Evolutionary conservation across 208 protist species (phyloP).

Genomic region (Trichomonas vaginalis): DNA sequence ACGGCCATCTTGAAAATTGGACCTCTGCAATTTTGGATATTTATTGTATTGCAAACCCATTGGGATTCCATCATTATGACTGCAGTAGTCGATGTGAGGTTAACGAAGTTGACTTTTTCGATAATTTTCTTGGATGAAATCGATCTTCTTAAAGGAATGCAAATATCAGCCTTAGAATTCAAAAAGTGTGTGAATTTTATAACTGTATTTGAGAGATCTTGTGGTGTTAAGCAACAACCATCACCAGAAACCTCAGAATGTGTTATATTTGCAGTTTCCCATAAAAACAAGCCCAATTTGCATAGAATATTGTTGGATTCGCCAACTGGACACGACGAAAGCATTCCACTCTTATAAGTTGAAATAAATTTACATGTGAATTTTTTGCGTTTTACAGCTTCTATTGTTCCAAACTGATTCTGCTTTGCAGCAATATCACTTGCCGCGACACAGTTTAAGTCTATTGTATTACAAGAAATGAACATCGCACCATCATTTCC

Average conservation of each 20-base stretch:
- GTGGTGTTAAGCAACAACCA: neutral
- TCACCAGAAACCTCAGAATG: neutral
- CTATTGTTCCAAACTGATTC: neutral
- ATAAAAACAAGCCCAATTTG: neutral
- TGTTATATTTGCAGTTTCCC: neutral
- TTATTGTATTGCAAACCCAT: too few species aligned
- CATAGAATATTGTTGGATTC: neutral
- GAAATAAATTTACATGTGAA: neutral
- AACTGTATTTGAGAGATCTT: neutral
- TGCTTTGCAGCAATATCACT: neutral
- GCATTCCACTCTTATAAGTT: neutral
- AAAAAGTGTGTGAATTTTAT: neutral
- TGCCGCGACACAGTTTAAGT: neutral
- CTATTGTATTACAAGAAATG: neutral
- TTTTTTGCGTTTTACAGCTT: neutral
- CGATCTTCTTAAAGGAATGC: neutral
- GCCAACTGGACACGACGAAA: neutral
- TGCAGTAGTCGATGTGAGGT: neutral
- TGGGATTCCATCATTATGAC: too few species aligned
- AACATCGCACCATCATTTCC: neutral
- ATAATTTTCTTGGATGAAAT: neutral
- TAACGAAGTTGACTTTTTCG: neutral
- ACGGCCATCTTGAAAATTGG: too few species aligned
- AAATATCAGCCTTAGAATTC: neutral
- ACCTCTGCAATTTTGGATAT: too few species aligned